phyloP scores from a whole-genome alignment of 805 yeast genomes.

The Nakazawaea laoshanensis region DNA sequence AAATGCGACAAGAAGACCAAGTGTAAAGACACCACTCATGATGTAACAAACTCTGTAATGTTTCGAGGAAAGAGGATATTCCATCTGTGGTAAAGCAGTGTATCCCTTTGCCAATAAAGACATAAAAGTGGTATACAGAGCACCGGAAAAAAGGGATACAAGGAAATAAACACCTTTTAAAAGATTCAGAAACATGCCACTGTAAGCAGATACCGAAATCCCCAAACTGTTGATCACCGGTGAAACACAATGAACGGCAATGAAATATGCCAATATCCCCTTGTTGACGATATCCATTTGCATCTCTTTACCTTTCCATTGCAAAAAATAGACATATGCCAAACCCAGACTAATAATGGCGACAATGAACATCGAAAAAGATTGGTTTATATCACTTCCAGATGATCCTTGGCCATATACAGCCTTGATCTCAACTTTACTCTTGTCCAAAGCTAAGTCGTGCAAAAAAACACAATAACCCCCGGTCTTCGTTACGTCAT shows the following conservation, averaged over 20 bases:
- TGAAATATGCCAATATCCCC: constrained; percentile 2
- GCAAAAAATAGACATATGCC: not conserved
- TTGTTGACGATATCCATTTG: constrained; percentile 4
- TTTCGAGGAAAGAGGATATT: constrained; percentile 4
- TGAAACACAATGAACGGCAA: not conserved
- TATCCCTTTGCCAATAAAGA: constrained; percentile 3
- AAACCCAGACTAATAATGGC: not conserved
- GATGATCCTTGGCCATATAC: not conserved
- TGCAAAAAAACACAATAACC: constrained; percentile 2
- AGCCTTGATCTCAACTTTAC: not conserved
- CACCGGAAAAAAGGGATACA: not conserved
- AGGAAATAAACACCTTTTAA: not conserved
- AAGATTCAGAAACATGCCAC: not conserved
- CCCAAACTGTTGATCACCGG: not conserved
- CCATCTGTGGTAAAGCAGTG: constrained; percentile 4
- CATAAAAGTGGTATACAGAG: not conserved
- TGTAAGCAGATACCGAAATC: not conserved
- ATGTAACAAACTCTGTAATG: constrained; percentile 3
- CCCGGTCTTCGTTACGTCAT: constrained; percentile 2
- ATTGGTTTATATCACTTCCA: not conserved
- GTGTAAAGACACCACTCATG: not conserved
- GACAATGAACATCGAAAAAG: not conserved
- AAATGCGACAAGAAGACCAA: no score
- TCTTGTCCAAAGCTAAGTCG: not conserved
- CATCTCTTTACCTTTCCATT: constrained; percentile 7